A percentile compares a stretch with the other conserved stretches of the same genome.
phyloP scores from a whole-genome alignment of 768 basidiomycete species.

The Kwoniella botswanensis region DNA sequence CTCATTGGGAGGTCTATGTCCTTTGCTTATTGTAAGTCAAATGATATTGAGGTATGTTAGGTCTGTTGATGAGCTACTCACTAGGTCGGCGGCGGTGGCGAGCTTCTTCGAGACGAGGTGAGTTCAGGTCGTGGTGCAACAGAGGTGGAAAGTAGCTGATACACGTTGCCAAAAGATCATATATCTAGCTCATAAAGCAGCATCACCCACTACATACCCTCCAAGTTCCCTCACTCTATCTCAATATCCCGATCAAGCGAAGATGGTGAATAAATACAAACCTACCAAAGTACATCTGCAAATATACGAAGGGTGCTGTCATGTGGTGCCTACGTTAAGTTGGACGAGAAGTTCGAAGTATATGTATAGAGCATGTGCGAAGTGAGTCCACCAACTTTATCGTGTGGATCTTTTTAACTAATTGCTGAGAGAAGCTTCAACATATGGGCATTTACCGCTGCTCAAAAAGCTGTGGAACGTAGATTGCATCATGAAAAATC shows the following conservation, averaged over 20 bases:
- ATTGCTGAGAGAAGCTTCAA: conserved; percentile 44
- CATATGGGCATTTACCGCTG: conserved; percentile 53
- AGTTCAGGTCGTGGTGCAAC: conserved; percentile 5
- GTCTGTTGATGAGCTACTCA: conserved; percentile 1
- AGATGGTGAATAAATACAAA: conserved; percentile 44
- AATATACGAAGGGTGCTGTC: conserved; percentile 54
- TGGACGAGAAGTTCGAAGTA: conserved; percentile 48
- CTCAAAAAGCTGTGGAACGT: conserved; percentile 42
- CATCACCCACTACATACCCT: conserved; percentile 45
- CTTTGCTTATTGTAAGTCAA: conserved; percentile 48
- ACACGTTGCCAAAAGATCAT: conserved; percentile 26
- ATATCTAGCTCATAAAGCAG: conserved; percentile 55
- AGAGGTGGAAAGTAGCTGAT: background rate
- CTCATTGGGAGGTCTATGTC: conserved; percentile 56
- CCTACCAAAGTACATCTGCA: conserved; percentile 57
- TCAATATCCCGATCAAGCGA: conserved; percentile 50
- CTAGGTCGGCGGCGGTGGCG: conserved; percentile 46
- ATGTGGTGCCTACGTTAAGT: conserved; percentile 51
- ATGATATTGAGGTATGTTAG: no score
- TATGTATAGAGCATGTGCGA: conserved; percentile 53
- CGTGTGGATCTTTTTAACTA: background rate
- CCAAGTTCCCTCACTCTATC: conserved; percentile 36
- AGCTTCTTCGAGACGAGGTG: conserved; percentile 50
- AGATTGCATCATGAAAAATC: conserved; percentile 24
- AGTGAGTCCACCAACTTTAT: conserved; percentile 32